Conservation (phyloP, 371 early-diverging fungal species). For the Circinella umbellata region DNA sequence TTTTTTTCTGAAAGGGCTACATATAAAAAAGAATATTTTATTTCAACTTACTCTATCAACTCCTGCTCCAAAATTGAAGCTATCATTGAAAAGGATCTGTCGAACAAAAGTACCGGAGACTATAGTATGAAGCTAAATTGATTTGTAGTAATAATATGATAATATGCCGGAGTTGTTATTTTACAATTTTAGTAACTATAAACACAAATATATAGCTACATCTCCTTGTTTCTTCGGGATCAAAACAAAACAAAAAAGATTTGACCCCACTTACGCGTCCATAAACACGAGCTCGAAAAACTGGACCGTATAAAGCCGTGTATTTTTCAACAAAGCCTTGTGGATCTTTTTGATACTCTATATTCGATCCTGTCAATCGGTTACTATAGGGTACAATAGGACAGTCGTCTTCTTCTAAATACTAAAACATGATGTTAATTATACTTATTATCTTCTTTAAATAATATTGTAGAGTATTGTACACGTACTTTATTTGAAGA, state of each 20-base stretch:
- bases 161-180: neutral
- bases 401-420: neutral
- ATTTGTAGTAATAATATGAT: no score
- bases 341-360: conserved; percentile 18
- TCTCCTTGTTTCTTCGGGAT: no score
- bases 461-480: no score
- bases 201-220: no score
- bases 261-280: conserved; percentile 13
- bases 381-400: conserved; percentile 23
- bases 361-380: conserved; percentile 21
- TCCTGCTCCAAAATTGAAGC: conserved; percentile 15
- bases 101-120: conserved; percentile 23
- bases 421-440: no score
- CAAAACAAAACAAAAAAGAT: no score
- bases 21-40: no score
- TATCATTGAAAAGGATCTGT: conserved; percentile 19
- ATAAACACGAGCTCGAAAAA: conserved; percentile 20
- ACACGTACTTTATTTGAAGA: no score
- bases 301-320: conserved; percentile 15
- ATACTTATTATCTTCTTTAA: no score
- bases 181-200: neutral
- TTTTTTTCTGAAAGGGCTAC: no score
- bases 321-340: conserved; percentile 20
- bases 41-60: conserved; percentile 5
- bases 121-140: conserved; percentile 9